A percentile compares a stretch with the other conserved stretches of the same genome.
phyloP scores from a whole-genome alignment of 1,139 yeast genomes.

The Candida buenavistaensis region DNA sequence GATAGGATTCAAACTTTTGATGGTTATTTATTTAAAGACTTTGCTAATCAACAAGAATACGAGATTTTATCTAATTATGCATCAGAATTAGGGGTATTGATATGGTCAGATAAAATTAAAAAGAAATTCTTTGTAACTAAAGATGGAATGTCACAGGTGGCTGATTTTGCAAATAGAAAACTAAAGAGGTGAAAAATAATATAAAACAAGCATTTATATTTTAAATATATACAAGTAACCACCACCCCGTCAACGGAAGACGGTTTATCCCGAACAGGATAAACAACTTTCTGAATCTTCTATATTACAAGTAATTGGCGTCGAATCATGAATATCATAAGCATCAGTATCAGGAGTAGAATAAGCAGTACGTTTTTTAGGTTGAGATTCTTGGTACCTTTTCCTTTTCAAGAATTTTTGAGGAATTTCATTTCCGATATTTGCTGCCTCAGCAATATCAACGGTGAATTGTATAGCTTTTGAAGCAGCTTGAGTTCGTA shows the following conservation, averaged over 20 bases:
- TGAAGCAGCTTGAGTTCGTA: conserved; percentile 93
- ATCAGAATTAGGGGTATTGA: conserved; percentile 81
- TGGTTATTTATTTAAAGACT: conserved; percentile 88
- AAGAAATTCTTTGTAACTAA: conserved; percentile 77
- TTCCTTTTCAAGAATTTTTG: conserved; percentile 19
- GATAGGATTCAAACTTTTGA: conserved; percentile 88
- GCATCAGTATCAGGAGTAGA: conserved; percentile 16
- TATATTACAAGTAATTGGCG: conserved; percentile 41
- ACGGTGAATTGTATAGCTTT: conserved; percentile 93
- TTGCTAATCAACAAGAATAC: conserved; percentile 74
- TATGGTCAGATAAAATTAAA: conserved; percentile 78
- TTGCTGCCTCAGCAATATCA: conserved; percentile 35
- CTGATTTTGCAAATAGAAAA: conserved; percentile 79
- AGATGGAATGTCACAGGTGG: conserved; percentile 86
- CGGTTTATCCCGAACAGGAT: conserved; percentile 44
- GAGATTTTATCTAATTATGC: conserved; percentile 76
- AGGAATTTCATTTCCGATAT: conserved; percentile 20
- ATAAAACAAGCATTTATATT: not conserved
- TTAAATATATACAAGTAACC: conserved; percentile 6
- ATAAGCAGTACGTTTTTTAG: conserved; percentile 9
- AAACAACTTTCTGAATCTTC: conserved; percentile 39
- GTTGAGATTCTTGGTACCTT: conserved; percentile 18
- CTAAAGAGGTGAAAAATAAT: conserved; percentile 17
- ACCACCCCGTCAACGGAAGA: not conserved
- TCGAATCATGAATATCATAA: conserved; percentile 32